Conservation (phyloP, 1,284 basidiomycete species). For the Sparassis latifolia region DNA sequence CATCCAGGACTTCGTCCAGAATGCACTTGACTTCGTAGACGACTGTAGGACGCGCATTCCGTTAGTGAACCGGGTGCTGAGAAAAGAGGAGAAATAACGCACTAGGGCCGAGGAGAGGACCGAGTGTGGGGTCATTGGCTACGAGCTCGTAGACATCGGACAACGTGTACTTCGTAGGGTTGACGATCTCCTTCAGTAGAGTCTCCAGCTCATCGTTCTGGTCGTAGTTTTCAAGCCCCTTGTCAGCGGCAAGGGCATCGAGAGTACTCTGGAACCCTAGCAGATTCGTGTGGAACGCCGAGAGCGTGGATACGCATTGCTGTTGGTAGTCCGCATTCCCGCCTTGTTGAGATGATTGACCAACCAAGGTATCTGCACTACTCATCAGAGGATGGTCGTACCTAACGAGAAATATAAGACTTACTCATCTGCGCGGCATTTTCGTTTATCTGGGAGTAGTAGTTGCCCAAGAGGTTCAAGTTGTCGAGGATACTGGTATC, state of each 20-base stretch:
- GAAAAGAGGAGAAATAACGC: constrained; percentile 21
- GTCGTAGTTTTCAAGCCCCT: constrained; percentile 52
- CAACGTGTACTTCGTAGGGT: constrained; percentile 41
- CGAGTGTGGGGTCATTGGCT: constrained; percentile 35
- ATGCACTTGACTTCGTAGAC: constrained; percentile 45
- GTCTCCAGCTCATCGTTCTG: constrained; percentile 36
- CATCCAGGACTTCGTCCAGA: constrained; percentile 38
- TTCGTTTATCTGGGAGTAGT: constrained; percentile 15
- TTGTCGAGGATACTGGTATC: constrained; percentile 15
- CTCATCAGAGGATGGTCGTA: background rate
- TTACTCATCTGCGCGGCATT: constrained; percentile 23
- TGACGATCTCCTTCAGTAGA: constrained; percentile 42
- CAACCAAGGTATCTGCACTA: constrained; percentile 7
- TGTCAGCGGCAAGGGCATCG: constrained; percentile 32
- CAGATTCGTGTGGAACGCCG: constrained; percentile 34
- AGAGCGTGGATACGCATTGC: constrained; percentile 30
- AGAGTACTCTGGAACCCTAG: constrained; percentile 32
- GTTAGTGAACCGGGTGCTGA: background rate
- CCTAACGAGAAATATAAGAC: constrained; percentile 1
- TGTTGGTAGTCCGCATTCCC: constrained; percentile 32
- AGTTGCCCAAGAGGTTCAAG: constrained; percentile 20
- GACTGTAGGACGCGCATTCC: constrained; percentile 24
- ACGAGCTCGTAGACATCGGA: constrained; percentile 25
- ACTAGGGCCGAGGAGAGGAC: constrained; percentile 50
- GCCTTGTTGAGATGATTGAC: constrained; percentile 7